Evolutionary conservation across 306 rosid genomes (phyloP).

Genomic region (Hippophae gyantsensis): DNA sequence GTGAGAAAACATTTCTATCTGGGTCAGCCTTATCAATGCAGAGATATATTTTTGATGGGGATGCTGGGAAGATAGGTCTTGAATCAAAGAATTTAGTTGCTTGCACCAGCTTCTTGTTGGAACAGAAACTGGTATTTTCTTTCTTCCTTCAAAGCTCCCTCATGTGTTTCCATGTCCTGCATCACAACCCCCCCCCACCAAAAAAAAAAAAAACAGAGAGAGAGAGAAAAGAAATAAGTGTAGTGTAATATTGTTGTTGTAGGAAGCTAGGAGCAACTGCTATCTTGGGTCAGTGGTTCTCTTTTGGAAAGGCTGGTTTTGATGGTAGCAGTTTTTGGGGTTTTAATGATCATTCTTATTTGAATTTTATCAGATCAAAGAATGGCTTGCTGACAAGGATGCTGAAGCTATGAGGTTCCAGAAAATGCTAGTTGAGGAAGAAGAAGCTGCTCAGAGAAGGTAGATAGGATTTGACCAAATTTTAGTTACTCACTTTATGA

Average conservation of each 20-base stretch:
- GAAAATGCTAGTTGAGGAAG: conserved; percentile 78
- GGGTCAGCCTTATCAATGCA: conserved; percentile 63
- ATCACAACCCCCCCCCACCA: neutral
- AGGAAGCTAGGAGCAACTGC: neutral
- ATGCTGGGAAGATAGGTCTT: conserved; percentile 63
- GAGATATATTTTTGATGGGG: conserved; percentile 62
- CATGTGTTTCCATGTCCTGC: neutral
- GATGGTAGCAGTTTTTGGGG: neutral
- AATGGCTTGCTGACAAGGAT: conserved; percentile 78
- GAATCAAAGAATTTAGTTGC: conserved; percentile 71
- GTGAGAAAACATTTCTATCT: conserved; percentile 68
- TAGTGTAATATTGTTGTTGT: neutral
- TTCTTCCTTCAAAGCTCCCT: neutral
- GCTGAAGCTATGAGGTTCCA: conserved; percentile 78
- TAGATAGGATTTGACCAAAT: conserved; percentile 13
- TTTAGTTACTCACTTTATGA: neutral
- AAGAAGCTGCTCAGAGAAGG: conserved; percentile 85
- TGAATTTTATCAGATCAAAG: conserved; percentile 43
- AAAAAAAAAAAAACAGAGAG: neutral
- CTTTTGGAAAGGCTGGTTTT: neutral
- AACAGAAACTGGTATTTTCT: conserved; percentile 60
- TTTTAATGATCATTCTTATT: neutral
- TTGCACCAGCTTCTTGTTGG: conserved; percentile 72
- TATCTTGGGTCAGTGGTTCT: neutral
- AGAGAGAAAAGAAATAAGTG: too few species aligned